These are phyloP conservation scores for Lithospermum erythrorhizon DNA, from an alignment of 257 asterid genomes.

Conservation along the genomic window DNA sequence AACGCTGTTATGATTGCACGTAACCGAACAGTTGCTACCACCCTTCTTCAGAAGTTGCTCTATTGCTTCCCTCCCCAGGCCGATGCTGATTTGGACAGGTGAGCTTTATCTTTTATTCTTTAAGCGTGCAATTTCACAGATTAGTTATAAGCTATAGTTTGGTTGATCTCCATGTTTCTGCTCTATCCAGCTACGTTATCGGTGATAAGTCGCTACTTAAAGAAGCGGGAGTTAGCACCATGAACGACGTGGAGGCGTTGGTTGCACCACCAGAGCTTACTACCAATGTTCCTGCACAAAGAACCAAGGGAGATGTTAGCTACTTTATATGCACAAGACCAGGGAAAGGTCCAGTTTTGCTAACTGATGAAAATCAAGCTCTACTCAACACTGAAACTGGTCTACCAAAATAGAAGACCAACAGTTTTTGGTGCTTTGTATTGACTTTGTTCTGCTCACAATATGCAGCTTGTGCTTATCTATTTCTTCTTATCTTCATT, in stretches of 20 bases:
- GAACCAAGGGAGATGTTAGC: constrained; percentile 67
- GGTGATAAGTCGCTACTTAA: constrained; percentile 79
- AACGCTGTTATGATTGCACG: constrained; percentile 82
- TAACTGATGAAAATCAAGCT: constrained; percentile 56
- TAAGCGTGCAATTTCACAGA: background rate
- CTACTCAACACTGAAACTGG: constrained; percentile 73
- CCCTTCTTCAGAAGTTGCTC: constrained; percentile 63
- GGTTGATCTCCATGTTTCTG: background rate
- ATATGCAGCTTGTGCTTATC: background rate
- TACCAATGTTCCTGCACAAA: constrained; percentile 40
- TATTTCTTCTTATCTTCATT: constrained; percentile 3
- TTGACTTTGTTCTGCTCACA: constrained; percentile 10
- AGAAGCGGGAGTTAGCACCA: constrained; percentile 66
- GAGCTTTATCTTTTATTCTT: background rate
- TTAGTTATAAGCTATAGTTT: background rate
- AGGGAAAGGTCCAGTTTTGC: constrained; percentile 67
- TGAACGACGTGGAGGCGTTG: constrained; percentile 64
- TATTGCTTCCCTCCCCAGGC: constrained; percentile 73
- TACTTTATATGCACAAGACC: constrained; percentile 64
- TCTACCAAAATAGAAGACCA: constrained; percentile 49
- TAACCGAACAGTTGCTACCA: constrained; percentile 71
- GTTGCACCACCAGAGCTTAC: constrained; percentile 73
- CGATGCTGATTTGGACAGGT: constrained; percentile 76
- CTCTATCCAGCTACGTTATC: constrained; percentile 58
- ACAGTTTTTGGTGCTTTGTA: constrained; percentile 2